Conservation (phyloP, 2,329 filamentous ascomycete genomes). For the Daldinia sp. region DNA sequence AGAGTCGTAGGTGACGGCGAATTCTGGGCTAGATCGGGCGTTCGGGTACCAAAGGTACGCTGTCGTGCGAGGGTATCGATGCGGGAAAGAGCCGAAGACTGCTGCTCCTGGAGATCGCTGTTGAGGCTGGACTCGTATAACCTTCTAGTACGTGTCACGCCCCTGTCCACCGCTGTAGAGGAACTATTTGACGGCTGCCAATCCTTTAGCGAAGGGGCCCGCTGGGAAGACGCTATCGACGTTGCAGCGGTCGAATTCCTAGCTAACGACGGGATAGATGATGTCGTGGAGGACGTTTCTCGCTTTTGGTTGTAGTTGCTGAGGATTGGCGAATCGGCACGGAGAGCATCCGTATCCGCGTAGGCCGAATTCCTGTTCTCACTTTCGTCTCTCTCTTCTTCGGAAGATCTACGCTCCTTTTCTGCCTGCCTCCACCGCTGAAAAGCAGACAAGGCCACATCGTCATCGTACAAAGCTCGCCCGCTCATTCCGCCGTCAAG, state of each 20-base stretch:
- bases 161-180: constrained; percentile 65
- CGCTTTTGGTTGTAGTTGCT: constrained; percentile 76
- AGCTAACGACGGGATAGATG: constrained; percentile 70
- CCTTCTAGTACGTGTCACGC: constrained; percentile 73
- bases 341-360: constrained; percentile 43
- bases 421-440: constrained; percentile 75
- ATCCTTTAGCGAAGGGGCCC: constrained; percentile 61
- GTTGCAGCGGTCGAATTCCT: constrained; percentile 88
- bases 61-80: constrained; percentile 80
- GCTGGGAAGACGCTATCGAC: constrained; percentile 78
- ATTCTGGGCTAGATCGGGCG: constrained; percentile 57
- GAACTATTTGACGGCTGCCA: constrained; percentile 54
- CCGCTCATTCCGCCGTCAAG: constrained; percentile 63
- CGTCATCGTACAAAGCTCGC: constrained; percentile 83
- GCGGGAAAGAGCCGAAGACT: constrained; percentile 77
- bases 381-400: constrained; percentile 51
- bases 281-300: constrained; percentile 87
- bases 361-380: constrained; percentile 46
- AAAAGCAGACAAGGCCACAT: constrained; percentile 83
- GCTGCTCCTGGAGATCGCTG: constrained; percentile 82
- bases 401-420: constrained; percentile 57
- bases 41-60: constrained; percentile 59
- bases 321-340: constrained; percentile 65
- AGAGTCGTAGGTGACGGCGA: constrained; percentile 56
- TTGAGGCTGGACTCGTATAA: constrained; percentile 85